Evolutionary conservation across 2,329 filamentous ascomycete genomes (phyloP), one percentile per base, ranked within the genome.

Genomic region (Phoma sp.): DNA sequence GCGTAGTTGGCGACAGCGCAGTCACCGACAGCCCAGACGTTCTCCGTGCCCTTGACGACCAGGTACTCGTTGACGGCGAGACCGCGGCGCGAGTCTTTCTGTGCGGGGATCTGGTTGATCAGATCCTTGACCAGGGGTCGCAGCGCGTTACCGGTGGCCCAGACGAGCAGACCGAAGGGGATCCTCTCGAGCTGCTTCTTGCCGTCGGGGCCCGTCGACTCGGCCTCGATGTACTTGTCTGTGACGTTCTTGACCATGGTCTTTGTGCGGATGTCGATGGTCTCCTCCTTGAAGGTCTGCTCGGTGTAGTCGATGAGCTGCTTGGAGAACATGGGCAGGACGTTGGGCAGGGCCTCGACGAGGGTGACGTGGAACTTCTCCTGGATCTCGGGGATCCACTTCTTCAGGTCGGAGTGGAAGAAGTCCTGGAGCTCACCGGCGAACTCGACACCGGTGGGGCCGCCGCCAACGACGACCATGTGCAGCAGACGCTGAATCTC

Each of bases 221-320:
- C 91, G 63, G 94, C 95, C 81, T 98, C 92, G 71, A 99, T 94
- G 73, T 86, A 88, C 79, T 90, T 96, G 70, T 95, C 89, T 29
- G 92, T 96, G 57, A 99, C 95, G 60, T 90, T 93, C 85, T 98
- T 98, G 76, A 99, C 95, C 88, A 96, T 96, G 64, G 95, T 98
- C 86, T 98, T 98, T 69, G 95, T 96, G 78, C 91, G 90, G 80
- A 99, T 96, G 68, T 91, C 88, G 74, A 99, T 99, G 74, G 92
- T 93, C 80, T 99, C 95, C 82, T 99, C 95, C 81, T 96, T 95
- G 83, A 99, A 96, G 41, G 94, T 97, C 79, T 93, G 94, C 81
- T 99, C 95, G 68, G 95, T 99, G 84, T 99, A 99, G 73, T 99
- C 95, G 74, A 99, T 98, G 72, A 99, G 84, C 79, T 96, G 92